Conservation (phyloP, 1,284 basidiomycete genomes). For the Porogramme epimiltina region DNA sequence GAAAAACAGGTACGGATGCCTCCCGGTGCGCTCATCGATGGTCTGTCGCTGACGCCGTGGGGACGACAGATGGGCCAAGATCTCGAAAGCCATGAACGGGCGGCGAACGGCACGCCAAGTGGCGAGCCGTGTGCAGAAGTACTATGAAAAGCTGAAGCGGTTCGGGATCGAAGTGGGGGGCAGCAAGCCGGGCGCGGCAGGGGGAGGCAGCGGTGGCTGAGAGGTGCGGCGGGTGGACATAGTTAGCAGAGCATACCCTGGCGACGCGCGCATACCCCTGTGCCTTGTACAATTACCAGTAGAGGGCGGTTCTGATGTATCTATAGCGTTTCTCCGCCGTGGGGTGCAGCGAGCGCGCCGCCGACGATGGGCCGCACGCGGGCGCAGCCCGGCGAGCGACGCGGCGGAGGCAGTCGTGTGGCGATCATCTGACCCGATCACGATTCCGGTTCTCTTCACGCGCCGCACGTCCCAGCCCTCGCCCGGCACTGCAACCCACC, state of each 20-base stretch:
- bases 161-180: conserved; percentile 52
- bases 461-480: conserved; percentile 5
- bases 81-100: conserved; percentile 78
- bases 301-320: conserved; percentile 15
- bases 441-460: conserved; percentile 16
- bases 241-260: too few relatives aligned
- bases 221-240: too few relatives aligned
- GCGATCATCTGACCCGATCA: conserved; percentile 24
- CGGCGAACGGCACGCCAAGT: conserved; percentile 76
- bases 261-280: background rate
- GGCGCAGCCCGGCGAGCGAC: background rate
- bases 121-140: conserved; percentile 84
- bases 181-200: conserved; percentile 13
- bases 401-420: background rate
- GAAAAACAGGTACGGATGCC: conserved; percentile 59
- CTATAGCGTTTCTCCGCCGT: conserved; percentile 6
- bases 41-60: conserved; percentile 1
- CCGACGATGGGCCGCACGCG: conserved; percentile 16
- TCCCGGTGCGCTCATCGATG: background rate
- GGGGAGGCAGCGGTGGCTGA: too few relatives aligned
- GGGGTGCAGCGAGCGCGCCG: too few relatives aligned
- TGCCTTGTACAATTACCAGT: background rate
- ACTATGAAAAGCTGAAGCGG: conserved; percentile 78
- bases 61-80: conserved; percentile 70
- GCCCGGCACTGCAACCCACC: background rate